A percentile compares a stretch with the other conserved stretches of the same genome.
These are phyloP conservation scores for Staphylotrichum tortipilum DNA, from an alignment of 495 filamentous ascomycete genomes.

Conservation along the genomic window DNA sequence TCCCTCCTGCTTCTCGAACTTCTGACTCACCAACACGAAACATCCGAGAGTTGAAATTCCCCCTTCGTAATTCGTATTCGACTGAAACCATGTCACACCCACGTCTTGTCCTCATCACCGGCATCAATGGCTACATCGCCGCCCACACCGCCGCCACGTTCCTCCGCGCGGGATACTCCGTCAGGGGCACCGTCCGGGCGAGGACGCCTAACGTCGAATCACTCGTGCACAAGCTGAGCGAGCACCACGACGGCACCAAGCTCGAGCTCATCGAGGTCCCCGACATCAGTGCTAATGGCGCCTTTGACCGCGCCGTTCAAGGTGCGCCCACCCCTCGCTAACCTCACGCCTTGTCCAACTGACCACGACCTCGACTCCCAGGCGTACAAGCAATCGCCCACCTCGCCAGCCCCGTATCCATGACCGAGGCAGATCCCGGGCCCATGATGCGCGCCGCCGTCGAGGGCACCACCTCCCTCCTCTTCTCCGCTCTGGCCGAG, in stretches of 20 bases:
- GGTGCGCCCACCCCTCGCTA: too few species aligned
- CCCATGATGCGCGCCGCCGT: slow-evolving; percentile 62
- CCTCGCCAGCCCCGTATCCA: slow-evolving; percentile 56
- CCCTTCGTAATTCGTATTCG: too few species aligned
- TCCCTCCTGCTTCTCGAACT: too few species aligned
- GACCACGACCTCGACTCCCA: neutral
- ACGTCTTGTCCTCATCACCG: slow-evolving; percentile 40
- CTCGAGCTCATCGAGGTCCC: slow-evolving; percentile 34
- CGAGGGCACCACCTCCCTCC: slow-evolving; percentile 62
- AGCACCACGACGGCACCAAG: slow-evolving; percentile 31
- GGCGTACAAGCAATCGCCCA: slow-evolving; percentile 29
- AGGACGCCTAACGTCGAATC: slow-evolving; percentile 18
- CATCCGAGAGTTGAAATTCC: too few species aligned
- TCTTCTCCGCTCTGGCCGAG: slow-evolving; percentile 54
- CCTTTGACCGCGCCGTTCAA: slow-evolving; percentile 35
- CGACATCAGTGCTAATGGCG: slow-evolving; percentile 31
- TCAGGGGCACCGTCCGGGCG: slow-evolving; percentile 42
- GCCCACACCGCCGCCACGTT: slow-evolving; percentile 43
- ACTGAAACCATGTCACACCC: slow-evolving; percentile 2
- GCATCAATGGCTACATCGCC: slow-evolving; percentile 48
- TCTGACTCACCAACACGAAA: neutral
- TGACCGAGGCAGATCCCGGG: slow-evolving; percentile 48
- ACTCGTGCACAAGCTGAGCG: slow-evolving; percentile 48
- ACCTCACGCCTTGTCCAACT: too few species aligned
- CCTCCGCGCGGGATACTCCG: slow-evolving; percentile 38